phyloP scores from a whole-genome alignment of 805 yeast genomes.

The Osmozyma mogii region DNA sequence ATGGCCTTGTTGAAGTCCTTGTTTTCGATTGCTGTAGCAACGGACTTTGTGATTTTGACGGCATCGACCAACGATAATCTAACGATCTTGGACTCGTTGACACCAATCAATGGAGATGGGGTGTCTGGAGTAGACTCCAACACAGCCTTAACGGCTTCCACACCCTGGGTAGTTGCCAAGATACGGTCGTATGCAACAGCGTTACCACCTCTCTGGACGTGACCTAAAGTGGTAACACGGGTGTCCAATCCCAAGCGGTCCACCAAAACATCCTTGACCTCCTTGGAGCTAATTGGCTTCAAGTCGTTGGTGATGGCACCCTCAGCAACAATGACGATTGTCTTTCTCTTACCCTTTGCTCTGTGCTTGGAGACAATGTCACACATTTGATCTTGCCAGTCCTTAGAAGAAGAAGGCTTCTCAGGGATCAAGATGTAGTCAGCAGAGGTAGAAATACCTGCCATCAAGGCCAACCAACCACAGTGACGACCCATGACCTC shows the following conservation, averaged over 20 bases:
- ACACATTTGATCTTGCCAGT: conserved; percentile 65
- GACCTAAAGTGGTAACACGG: conserved; percentile 70
- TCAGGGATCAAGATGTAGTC: conserved; percentile 79
- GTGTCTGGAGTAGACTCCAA: conserved; percentile 58
- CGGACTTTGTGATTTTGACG: conserved; percentile 61
- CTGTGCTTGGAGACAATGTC: conserved; percentile 59
- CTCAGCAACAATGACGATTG: conserved; percentile 76
- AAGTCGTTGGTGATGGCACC: conserved; percentile 71
- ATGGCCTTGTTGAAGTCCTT: conserved; percentile 67
- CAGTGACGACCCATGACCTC: conserved; percentile 90
- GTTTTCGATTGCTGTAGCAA: conserved; percentile 58
- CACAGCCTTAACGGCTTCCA: conserved; percentile 72
- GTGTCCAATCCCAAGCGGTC: conserved; percentile 62
- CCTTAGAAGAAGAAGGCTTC: conserved; percentile 53
- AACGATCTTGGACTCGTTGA: conserved; percentile 62
- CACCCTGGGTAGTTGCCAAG: conserved; percentile 74
- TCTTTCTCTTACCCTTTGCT: conserved; percentile 64
- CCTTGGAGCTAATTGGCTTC: conserved; percentile 56
- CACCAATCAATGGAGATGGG: conserved; percentile 76
- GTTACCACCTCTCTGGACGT: conserved; percentile 78
- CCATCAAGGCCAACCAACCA: conserved; percentile 81
- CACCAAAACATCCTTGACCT: conserved; percentile 59
- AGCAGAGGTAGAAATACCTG: conserved; percentile 75
- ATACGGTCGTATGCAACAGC: conserved; percentile 70
- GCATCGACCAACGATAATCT: conserved; percentile 67